phyloP scores from a whole-genome alignment of 225 moss, liverwort and hornwort genomes.

The Neckera pumila region DNA sequence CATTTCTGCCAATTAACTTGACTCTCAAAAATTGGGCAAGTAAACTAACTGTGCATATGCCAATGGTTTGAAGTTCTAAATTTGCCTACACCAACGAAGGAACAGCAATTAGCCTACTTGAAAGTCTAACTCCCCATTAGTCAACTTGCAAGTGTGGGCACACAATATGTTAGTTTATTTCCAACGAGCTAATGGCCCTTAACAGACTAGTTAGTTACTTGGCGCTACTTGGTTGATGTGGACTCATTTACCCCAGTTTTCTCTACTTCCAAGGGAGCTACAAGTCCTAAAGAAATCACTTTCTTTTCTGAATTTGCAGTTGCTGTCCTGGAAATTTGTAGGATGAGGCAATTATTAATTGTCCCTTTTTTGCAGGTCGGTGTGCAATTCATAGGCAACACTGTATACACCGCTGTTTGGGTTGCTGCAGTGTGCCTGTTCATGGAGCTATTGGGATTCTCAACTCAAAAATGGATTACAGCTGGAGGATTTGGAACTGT shows the following conservation, averaged over 20 bases:
- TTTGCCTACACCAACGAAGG: not conserved
- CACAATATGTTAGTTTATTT: not conserved
- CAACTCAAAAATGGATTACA: conserved; percentile 95
- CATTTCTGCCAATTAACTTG: not conserved
- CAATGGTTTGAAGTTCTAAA: not conserved
- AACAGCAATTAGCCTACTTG: not conserved
- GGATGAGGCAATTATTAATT: not conserved
- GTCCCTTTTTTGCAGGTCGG: conserved; percentile 50
- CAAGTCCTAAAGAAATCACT: not conserved
- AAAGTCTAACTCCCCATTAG: not conserved
- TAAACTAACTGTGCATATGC: not conserved
- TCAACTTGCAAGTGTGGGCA: not conserved
- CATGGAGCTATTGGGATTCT: conserved; percentile 96
- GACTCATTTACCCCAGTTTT: not conserved
- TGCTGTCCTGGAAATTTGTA: not conserved
- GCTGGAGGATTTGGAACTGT: conserved; percentile 99
- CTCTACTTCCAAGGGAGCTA: not conserved
- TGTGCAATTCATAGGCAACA: conserved; percentile 84
- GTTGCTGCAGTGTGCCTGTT: conserved; percentile 95
- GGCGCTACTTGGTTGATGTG: not conserved
- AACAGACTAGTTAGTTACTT: not conserved
- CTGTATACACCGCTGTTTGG: conserved; percentile 96
- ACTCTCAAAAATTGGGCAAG: not conserved
- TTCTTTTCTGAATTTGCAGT: not conserved
- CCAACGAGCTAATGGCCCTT: not conserved